A percentile compares a stretch with the other conserved stretches of the same genome.
These are phyloP conservation scores for Tetracladium maxilliforme DNA, from an alignment of 2,329 filamentous ascomycete genomes.

Conservation along the genomic window DNA sequence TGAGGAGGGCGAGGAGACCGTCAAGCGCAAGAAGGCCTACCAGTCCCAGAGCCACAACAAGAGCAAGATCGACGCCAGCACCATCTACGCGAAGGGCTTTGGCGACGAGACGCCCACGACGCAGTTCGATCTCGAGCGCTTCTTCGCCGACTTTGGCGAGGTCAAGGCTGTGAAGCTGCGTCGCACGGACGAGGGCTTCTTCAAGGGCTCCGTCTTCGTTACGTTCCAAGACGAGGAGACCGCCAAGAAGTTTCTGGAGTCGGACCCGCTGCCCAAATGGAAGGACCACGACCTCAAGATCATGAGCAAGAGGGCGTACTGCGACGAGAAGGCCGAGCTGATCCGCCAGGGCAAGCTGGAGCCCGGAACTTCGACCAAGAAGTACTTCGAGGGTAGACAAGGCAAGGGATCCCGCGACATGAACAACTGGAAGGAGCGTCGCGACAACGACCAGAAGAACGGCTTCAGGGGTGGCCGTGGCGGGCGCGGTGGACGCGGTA, in stretches of 20 bases:
- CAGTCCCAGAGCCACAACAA: too few species aligned
- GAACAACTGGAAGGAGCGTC: constrained; percentile 49
- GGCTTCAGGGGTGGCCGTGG: constrained; percentile 30
- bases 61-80: constrained; percentile 40
- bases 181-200: constrained; percentile 51
- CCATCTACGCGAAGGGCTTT: constrained; percentile 90
- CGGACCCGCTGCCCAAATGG: constrained; percentile 74
- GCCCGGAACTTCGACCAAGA: constrained; percentile 18
- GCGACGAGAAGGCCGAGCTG: constrained; percentile 58
- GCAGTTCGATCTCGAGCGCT: constrained; percentile 88
- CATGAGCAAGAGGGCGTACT: constrained; percentile 82
- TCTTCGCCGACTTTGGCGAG: constrained; percentile 70
- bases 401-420: constrained; percentile 25
- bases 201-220: constrained; percentile 95
- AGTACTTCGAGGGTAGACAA: constrained; percentile 14
- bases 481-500: constrained; percentile 21
- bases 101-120: constrained; percentile 70
- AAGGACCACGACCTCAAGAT: constrained; percentile 66
- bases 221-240: constrained; percentile 74
- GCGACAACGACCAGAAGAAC: constrained; percentile 44
- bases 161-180: constrained; percentile 78
- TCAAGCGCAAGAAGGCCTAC: constrained; percentile 65
- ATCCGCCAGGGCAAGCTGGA: constrained; percentile 58
- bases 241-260: constrained; percentile 63
- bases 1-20: constrained; percentile 52